phyloP scores from a whole-genome alignment of 1,284 basidiomycete genomes.

The Mycena sp. region DNA sequence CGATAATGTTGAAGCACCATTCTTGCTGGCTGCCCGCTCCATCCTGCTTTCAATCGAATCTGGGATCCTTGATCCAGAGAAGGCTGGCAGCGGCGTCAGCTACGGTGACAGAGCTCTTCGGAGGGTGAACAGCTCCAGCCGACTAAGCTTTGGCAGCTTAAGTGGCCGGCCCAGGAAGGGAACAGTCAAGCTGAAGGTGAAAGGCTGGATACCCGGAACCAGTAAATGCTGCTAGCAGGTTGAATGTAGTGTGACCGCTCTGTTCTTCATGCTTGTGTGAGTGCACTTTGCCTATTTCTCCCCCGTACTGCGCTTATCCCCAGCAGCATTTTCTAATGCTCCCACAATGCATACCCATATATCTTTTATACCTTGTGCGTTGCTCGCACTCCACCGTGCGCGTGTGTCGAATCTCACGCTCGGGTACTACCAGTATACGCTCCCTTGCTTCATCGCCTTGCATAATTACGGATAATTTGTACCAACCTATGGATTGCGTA shows the following conservation, averaged over 20 bases:
- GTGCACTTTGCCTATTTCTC: constrained; percentile 19
- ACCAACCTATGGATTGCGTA: constrained; percentile 20
- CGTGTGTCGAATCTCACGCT: constrained; percentile 24
- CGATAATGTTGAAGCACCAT: constrained; percentile 94
- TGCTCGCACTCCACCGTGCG: constrained; percentile 28
- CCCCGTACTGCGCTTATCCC: constrained; percentile 14
- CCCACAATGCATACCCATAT: constrained; percentile 32
- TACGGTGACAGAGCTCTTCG: constrained; percentile 94
- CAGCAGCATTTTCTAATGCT: constrained; percentile 26
- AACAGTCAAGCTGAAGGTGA: constrained; percentile 66
- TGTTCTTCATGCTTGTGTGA: too few species aligned
- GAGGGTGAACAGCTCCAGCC: constrained; percentile 85
- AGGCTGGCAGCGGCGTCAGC: constrained; percentile 92
- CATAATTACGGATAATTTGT: constrained; percentile 34
- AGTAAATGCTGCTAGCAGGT: constrained; percentile 60
- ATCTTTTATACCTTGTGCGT: constrained; percentile 36
- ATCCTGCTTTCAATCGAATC: constrained; percentile 95
- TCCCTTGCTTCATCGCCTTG: constrained; percentile 15
- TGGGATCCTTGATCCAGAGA: constrained; percentile 92
- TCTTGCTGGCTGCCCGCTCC: constrained; percentile 88
- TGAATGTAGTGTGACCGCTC: too few species aligned
- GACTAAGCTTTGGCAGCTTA: constrained; percentile 82
- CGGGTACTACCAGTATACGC: constrained; percentile 12
- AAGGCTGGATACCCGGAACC: constrained; percentile 64
- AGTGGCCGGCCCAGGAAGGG: constrained; percentile 68